These are phyloP conservation scores for Crucihimalaya himalaica DNA, from an alignment of 345 rosid species.

Conservation along the genomic window DNA sequence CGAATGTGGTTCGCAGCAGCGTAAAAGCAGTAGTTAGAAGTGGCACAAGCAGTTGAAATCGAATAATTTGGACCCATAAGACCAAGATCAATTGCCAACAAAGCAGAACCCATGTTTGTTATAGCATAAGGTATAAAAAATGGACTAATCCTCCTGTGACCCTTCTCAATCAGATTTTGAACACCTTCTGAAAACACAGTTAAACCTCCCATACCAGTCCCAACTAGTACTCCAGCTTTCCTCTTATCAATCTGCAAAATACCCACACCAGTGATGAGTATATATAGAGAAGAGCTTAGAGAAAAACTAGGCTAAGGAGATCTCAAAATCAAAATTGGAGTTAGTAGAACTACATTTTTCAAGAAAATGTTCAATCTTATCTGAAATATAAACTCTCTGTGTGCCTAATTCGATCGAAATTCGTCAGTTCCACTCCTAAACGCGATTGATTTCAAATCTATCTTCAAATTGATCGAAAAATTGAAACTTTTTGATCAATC, in stretches of 20 bases:
- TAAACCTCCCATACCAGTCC: slow-evolving; percentile 99
- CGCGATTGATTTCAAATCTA: background rate
- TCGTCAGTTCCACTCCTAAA: background rate
- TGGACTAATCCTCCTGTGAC: slow-evolving; percentile 84
- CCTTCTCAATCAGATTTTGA: slow-evolving; percentile 80
- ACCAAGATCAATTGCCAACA: slow-evolving; percentile 91
- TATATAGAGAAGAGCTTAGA: too few relatives aligned
- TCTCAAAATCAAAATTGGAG: background rate
- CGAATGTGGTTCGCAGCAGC: slow-evolving; percentile 99
- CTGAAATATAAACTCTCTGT: background rate
- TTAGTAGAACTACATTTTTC: background rate
- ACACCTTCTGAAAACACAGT: slow-evolving; percentile 87
- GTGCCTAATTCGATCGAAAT: background rate
- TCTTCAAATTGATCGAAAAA: background rate
- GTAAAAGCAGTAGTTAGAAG: slow-evolving; percentile 95
- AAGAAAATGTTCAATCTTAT: background rate
- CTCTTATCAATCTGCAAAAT: slow-evolving; percentile 70
- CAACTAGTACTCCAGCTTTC: slow-evolving; percentile 92
- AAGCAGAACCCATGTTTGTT: slow-evolving; percentile 96
- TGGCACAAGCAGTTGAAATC: slow-evolving; percentile 96
- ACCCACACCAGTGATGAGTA: background rate
- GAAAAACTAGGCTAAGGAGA: too few relatives aligned
- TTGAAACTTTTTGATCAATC: slow-evolving; percentile 7
- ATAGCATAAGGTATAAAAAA: slow-evolving; percentile 91
- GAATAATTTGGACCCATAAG: slow-evolving; percentile 99